phyloP scores from a whole-genome alignment of 2,329 filamentous ascomycete species.

The Ophioceras dolichostomum region DNA sequence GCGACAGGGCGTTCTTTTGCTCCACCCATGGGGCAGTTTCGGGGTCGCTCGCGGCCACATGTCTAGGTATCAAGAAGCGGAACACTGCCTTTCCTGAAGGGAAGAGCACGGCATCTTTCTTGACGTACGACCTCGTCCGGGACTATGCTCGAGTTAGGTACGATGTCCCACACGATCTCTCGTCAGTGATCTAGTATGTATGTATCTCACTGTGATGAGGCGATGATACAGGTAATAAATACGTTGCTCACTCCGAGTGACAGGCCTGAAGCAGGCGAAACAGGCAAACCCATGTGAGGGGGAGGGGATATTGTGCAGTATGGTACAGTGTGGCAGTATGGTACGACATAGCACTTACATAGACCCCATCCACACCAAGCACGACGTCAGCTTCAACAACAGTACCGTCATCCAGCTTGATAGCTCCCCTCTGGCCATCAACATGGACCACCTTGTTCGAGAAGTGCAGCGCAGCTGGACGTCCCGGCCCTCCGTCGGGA shows the following conservation, averaged over 20 bases:
- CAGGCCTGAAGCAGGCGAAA: no score
- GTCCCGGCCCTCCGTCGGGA: conserved; percentile 17
- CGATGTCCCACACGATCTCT: neutral
- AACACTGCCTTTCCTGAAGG: conserved; percentile 43
- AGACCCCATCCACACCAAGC: conserved; percentile 41
- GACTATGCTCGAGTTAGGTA: conserved; percentile 8
- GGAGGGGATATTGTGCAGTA: no score
- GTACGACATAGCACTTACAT: no score
- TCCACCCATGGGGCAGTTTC: conserved; percentile 18
- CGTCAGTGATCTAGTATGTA: no score
- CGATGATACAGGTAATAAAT: no score
- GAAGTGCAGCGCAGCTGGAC: conserved; percentile 22
- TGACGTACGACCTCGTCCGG: neutral
- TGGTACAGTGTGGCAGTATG: no score
- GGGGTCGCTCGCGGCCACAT: conserved; percentile 18
- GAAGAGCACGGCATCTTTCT: conserved; percentile 17
- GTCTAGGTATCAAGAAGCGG: conserved; percentile 37
- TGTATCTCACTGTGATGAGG: no score
- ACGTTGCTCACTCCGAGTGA: no score
- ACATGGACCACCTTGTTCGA: conserved; percentile 29
- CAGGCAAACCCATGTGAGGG: no score
- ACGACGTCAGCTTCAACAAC: conserved; percentile 31
- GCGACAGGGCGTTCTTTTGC: conserved; percentile 15
- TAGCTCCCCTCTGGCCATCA: conserved; percentile 21
- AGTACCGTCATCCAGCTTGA: conserved; percentile 30